These are phyloP conservation scores for Cryphonectria parasitica DNA, from an alignment of 2,329 filamentous ascomycete genomes.

Conservation along the genomic window DNA sequence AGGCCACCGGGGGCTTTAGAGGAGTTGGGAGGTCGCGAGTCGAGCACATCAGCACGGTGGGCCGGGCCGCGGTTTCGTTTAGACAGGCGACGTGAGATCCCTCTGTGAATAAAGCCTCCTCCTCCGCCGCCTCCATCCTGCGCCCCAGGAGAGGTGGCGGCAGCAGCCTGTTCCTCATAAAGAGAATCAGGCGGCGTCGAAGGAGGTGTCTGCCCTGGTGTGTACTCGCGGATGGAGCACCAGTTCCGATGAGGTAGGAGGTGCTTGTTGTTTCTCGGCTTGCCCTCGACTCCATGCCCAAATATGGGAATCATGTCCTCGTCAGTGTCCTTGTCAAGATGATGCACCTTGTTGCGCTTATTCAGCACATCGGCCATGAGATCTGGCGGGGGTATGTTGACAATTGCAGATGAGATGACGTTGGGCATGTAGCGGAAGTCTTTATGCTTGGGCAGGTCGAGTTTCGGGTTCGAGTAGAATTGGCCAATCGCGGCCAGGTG, in stretches of 20 bases:
- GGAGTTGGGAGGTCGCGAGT: constrained; percentile 55
- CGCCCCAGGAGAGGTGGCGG: constrained; percentile 44
- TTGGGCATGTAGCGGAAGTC: constrained; percentile 98
- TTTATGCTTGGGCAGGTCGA: constrained; percentile 78
- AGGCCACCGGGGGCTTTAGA: constrained; percentile 45
- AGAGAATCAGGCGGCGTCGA: constrained; percentile 63
- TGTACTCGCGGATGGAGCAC: constrained; percentile 88
- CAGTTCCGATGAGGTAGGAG: constrained; percentile 91
- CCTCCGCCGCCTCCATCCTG: constrained; percentile 23
- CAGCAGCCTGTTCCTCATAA: constrained; percentile 45
- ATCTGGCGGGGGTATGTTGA: constrained; percentile 86
- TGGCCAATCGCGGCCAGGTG: constrained; percentile 91
- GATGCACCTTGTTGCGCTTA: constrained; percentile 82
- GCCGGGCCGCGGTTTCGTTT: constrained; percentile 40
- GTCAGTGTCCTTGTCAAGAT: constrained; percentile 77
- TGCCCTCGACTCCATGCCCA: constrained; percentile 84
- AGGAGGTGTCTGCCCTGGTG: constrained; percentile 74
- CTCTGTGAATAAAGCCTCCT: constrained; percentile 32
- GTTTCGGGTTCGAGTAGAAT: constrained; percentile 90
- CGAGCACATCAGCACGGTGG: constrained; percentile 45
- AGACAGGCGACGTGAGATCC: constrained; percentile 52
- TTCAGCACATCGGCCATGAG: constrained; percentile 90
- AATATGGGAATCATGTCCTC: constrained; percentile 98
- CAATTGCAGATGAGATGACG: constrained; percentile 90
- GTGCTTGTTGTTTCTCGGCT: constrained; percentile 86